Evolutionary conservation across 2,329 filamentous ascomycete species (phyloP).

Genomic region (Hymenoscyphus repandus): DNA sequence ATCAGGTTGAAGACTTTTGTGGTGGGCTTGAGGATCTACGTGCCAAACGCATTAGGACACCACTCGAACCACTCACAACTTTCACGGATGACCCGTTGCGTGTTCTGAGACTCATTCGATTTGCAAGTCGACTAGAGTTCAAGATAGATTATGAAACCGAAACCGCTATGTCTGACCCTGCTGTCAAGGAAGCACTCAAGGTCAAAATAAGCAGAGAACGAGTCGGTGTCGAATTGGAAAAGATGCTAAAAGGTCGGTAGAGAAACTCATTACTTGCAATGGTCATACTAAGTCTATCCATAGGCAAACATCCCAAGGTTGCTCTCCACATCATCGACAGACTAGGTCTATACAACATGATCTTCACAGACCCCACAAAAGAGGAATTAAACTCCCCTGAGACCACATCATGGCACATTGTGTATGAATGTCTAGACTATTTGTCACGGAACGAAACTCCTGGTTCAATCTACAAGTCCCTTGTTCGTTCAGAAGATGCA

Average conservation of each 20-base stretch:
- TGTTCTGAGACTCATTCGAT: slow-evolving; percentile 80
- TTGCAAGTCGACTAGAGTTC: slow-evolving; percentile 81
- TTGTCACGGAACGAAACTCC: slow-evolving; percentile 41
- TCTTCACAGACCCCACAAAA: slow-evolving; percentile 66
- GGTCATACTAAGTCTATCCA: slow-evolving; percentile 12
- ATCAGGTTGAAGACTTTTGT: slow-evolving; percentile 79
- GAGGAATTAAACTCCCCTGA: slow-evolving; percentile 49
- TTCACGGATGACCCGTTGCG: slow-evolving; percentile 92
- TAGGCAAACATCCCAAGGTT: slow-evolving; percentile 53
- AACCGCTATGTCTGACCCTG: slow-evolving; percentile 67
- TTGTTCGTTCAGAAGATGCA: slow-evolving; percentile 60
- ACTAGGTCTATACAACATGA: slow-evolving; percentile 63
- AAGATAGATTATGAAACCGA: slow-evolving; percentile 66
- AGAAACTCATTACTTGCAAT: not conserved
- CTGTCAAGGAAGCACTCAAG: slow-evolving; percentile 74
- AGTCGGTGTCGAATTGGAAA: slow-evolving; percentile 81
- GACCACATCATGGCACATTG: slow-evolving; percentile 53
- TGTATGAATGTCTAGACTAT: slow-evolving; percentile 58
- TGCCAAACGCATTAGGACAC: slow-evolving; percentile 71
- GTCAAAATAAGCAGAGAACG: slow-evolving; percentile 90
- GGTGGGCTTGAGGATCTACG: slow-evolving; percentile 72
- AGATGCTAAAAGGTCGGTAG: slow-evolving; percentile 70
- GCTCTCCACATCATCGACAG: slow-evolving; percentile 62
- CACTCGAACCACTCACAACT: slow-evolving; percentile 81
- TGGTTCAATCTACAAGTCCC: slow-evolving; percentile 44